Base-by-base conservation (phyloP, 495 filamentous ascomycete genomes). In the Copromyces sp. region DNA sequence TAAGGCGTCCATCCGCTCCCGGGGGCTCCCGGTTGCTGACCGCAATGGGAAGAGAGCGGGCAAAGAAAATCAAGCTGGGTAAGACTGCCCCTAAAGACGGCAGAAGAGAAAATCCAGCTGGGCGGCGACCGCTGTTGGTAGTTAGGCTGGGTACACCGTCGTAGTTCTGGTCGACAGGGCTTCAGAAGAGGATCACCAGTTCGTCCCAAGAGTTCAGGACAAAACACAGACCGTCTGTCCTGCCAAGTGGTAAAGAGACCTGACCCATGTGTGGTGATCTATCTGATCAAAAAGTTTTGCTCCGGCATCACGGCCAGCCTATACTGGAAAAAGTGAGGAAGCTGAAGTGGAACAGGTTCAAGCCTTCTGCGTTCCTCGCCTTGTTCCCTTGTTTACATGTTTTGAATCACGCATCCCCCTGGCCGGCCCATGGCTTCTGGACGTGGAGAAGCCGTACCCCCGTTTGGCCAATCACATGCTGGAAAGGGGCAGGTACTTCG, bases 401-500 rank as follows among this genome's bases (percentile, higher is more conserved):
- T 79, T 76, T 78, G 78, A 76, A 78, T 73, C 71, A 73, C 68
- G 69, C 75, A 73, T 45, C 47, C 44, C 61, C 40, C 70, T 68
- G 68, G 72, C 70, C 73, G 74, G 59, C 61, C 73, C 71, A 73
- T 71, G 68, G 69, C 71, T 35, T 68, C 42, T 65, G 12, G 76
- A 71, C 74, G 76, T 73, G 72, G 76, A 75, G 71, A 71, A 72
- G 72, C 68, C 45, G 68, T 17, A 17, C 39, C 32, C 41, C 68
- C 61, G 41, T 16, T 37, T 44, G 69, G 40, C 78, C 76, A 78
- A 78, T 78, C 74, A 77, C 7, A 77, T 78, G 73, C 61, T 35
- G 65, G 76, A 72, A 12, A 29, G 77, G 79, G 75, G 73, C 77
- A 71, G 37, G 1, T 37, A 71, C 68, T 24, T 39, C 72, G 9